These are phyloP conservation scores for Paraphaeosphaeria minitans DNA, from an alignment of 2,329 filamentous ascomycete genomes.

Conservation along the genomic window DNA sequence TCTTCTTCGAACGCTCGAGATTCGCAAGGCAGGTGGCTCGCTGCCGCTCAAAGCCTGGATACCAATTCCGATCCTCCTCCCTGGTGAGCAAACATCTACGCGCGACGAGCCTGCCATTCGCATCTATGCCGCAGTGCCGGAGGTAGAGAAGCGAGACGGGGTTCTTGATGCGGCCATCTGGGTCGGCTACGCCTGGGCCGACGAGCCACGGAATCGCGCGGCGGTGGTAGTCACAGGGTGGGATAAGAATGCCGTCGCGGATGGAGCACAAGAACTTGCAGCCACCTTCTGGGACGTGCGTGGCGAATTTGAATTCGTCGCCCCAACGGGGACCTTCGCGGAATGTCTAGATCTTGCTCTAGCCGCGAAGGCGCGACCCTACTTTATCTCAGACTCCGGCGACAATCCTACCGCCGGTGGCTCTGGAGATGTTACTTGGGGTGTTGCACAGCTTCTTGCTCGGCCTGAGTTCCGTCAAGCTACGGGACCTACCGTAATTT, in stretches of 20 bases:
- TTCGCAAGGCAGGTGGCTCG: not conserved
- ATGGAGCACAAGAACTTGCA: constrained; percentile 3
- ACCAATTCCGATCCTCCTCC: constrained; percentile 8
- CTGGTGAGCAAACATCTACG: constrained; percentile 7
- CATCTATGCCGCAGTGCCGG: constrained; percentile 6
- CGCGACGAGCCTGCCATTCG: constrained; percentile 4
- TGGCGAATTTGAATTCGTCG: constrained; percentile 4
- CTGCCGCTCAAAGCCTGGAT: constrained; percentile 9
- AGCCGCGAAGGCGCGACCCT: not conserved
- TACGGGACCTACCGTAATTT: constrained; percentile 2
- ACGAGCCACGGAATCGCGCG: constrained; percentile 6
- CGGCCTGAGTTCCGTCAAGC: constrained; percentile 1
- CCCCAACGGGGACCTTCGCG: not conserved
- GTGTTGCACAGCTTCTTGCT: constrained; percentile 1
- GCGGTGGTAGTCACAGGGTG: constrained; percentile 6
- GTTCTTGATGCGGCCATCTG: constrained; percentile 5
- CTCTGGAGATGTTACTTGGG: constrained; percentile 12
- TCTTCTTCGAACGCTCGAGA: not conserved
- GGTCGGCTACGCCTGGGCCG: constrained; percentile 11
- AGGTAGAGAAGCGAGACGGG: not conserved
- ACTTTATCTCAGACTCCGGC: constrained; percentile 8
- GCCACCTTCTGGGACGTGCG: not conserved
- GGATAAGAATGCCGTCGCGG: not conserved
- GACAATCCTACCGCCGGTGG: constrained; percentile 13
- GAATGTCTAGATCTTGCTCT: constrained; percentile 1